phyloP scores from a whole-genome alignment of 169 alveolate species.

The Plasmodium vivax region DNA sequence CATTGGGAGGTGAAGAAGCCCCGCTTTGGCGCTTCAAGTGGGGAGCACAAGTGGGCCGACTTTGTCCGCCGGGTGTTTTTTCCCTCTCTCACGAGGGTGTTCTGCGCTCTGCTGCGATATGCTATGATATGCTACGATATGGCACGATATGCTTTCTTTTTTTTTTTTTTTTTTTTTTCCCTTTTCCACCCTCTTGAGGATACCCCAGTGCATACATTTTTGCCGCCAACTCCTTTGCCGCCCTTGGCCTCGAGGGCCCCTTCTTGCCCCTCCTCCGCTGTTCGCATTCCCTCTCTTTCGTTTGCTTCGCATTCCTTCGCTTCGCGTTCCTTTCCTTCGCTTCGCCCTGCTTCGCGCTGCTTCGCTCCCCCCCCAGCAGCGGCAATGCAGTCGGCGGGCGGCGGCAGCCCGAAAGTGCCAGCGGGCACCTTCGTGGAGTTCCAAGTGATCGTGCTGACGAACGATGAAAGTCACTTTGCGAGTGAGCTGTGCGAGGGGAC shows the following conservation, averaged over 20 bases:
- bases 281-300: not conserved
- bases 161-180: not conserved
- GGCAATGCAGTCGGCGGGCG: not conserved
- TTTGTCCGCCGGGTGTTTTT: not conserved
- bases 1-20: not conserved
- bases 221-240: not conserved
- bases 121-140: not conserved
- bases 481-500: conserved; percentile 47
- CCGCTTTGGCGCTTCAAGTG: not conserved
- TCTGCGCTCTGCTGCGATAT: not conserved
- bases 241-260: not conserved
- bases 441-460: conserved; percentile 50
- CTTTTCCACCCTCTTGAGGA: not conserved
- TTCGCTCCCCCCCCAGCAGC: not conserved
- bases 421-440: conserved; percentile 50
- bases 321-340: not conserved
- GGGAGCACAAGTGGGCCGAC: not conserved
- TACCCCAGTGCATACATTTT: not conserved
- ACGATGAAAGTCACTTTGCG: conserved; percentile 51
- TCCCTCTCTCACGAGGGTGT: not conserved
- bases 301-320: not conserved
- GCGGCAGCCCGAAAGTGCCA: conserved; percentile 19
- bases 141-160: not conserved
- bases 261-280: not conserved
- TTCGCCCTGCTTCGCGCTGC: not conserved